Evolutionary conservation across 139 green algal genomes (phyloP).

Genomic region (Zygnema circumcarinatum): DNA sequence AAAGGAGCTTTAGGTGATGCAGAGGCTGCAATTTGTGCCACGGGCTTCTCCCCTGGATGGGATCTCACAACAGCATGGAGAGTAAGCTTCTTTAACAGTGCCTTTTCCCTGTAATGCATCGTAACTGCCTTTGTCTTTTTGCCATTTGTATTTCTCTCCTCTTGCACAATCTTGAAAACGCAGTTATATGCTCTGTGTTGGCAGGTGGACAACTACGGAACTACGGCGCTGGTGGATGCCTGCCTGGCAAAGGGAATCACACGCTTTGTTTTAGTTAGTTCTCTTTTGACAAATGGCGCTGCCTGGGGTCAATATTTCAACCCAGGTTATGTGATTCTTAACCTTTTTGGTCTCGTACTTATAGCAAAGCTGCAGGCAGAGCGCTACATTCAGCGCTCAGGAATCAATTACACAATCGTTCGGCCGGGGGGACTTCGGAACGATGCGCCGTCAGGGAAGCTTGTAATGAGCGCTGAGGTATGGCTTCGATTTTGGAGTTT

Average conservation of each 20-base stretch:
- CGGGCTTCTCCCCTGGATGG: slow-evolving; percentile 20
- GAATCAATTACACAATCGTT: slow-evolving; percentile 65
- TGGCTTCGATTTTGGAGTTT: slow-evolving; percentile 31
- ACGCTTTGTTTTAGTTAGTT: slow-evolving; percentile 62
- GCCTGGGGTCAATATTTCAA: slow-evolving; percentile 55
- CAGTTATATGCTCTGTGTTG: too few relatives aligned
- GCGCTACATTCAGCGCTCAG: slow-evolving; percentile 51
- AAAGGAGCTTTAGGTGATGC: slow-evolving; percentile 4
- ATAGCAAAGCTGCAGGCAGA: slow-evolving; percentile 52
- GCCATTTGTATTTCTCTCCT: too few relatives aligned
- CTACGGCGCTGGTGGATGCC: slow-evolving; percentile 59
- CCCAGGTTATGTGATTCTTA: slow-evolving; percentile 61
- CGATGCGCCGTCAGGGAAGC: slow-evolving; percentile 16
- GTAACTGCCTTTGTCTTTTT: background rate
- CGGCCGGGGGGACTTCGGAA: slow-evolving; percentile 59
- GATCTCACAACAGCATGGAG: slow-evolving; percentile 28
- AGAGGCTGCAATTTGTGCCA: slow-evolving; percentile 31
- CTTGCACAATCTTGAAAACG: too few relatives aligned
- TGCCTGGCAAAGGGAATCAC: slow-evolving; percentile 37
- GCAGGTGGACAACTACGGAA: slow-evolving; percentile 57
- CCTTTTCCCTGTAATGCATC: too few relatives aligned
- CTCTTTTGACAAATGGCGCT: slow-evolving; percentile 63
- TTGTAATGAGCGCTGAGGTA: slow-evolving; percentile 50
- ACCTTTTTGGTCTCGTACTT: slow-evolving; percentile 62
- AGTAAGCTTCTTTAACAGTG: too few relatives aligned